phyloP scores from a whole-genome alignment of 139 green algal genomes.

The Chlamydomonas schloesseri region DNA sequence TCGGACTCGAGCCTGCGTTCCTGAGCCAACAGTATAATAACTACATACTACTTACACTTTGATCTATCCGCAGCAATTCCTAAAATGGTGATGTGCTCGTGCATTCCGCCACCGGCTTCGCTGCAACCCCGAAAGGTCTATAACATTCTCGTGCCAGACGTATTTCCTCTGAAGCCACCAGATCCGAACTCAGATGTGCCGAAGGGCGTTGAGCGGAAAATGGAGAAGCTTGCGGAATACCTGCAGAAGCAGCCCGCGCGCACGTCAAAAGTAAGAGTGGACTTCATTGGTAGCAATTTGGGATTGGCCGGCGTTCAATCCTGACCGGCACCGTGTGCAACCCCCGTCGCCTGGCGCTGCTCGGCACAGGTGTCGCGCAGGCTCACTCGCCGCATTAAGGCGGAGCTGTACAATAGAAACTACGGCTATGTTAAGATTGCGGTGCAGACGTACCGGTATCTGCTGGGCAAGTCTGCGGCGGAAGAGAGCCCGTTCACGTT shows the following conservation, averaged over 20 bases:
- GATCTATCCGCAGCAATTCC: too few species aligned
- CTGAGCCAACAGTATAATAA: too few species aligned
- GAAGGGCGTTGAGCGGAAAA: slow-evolving; percentile 53
- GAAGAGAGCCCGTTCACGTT: slow-evolving; percentile 64
- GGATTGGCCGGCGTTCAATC: too few species aligned
- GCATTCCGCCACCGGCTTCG: slow-evolving; percentile 67
- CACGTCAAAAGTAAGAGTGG: slow-evolving; percentile 61
- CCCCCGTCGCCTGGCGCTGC: too few species aligned
- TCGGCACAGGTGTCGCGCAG: slow-evolving; percentile 65
- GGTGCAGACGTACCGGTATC: slow-evolving; percentile 63
- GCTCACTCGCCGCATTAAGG: slow-evolving; percentile 61
- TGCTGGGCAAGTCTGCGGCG: slow-evolving; percentile 53
- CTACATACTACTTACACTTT: too few species aligned
- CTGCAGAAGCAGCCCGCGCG: slow-evolving; percentile 64
- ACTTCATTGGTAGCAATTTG: neutral
- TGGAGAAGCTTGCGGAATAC: slow-evolving; percentile 77
- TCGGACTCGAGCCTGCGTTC: too few species aligned
- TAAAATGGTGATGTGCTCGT: slow-evolving; percentile 37
- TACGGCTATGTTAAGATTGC: slow-evolving; percentile 66
- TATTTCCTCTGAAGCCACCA: slow-evolving; percentile 59
- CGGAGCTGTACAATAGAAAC: slow-evolving; percentile 38
- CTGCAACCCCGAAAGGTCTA: slow-evolving; percentile 70
- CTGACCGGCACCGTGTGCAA: neutral
- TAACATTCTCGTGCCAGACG: slow-evolving; percentile 66
- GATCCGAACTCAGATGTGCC: slow-evolving; percentile 52